Base-by-base conservation (phyloP, 164 flowering plant genomes). In the Santalum album region DNA sequence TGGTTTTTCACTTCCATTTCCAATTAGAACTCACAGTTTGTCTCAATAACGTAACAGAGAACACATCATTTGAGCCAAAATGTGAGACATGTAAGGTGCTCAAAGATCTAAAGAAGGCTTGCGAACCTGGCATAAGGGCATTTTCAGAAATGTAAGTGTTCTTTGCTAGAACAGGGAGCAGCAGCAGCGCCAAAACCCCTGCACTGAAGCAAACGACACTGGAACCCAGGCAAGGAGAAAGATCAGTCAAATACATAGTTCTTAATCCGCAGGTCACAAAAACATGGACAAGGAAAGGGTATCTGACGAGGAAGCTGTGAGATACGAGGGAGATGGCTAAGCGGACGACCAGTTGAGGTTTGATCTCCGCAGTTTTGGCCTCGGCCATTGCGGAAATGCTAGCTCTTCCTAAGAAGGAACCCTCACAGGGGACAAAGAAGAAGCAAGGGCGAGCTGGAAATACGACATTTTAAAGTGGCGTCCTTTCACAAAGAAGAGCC, bases 101-200 rank as follows among this genome's bases (percentile, higher is more conserved):
- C n/a, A n/a, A n/a, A n/a, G n/a, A n/a, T n/a, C n/a, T n/a, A n/a
- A n/a, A n/a, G n/a, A n/a, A n/a, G n/a, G n/a, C n/a, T n/a, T n/a
- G n/a, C n/a, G n/a, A 23, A 87, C 98, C 99, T 47, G 99, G 99
- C 86, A 92, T 82, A 17, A 92, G 90, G 22, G 99, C 96, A 66
- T 92, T 92, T 56, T 92, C 99, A 2, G 99, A 92, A 35, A 92
- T 68, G 68, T 92, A 87, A 24, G 97, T 92, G 72, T 76, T 89
- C 70, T 85, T 92, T 52, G 97, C 96, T 18, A 92, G 77, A 57
- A 85, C 53, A 7, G 99, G 99, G 17, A 92, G 71, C 3, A 85
- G 69, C 4, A 89, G 53, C 25, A 92, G 84, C 56, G 88, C 79
- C 24, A 92, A 0, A 63, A 85, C 54, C 22, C 96, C 96, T 23